A percentile compares a stretch with the other conserved stretches of the same genome.
phyloP scores from a whole-genome alignment of 345 rosid genomes.

The Hypericum perforatum region DNA sequence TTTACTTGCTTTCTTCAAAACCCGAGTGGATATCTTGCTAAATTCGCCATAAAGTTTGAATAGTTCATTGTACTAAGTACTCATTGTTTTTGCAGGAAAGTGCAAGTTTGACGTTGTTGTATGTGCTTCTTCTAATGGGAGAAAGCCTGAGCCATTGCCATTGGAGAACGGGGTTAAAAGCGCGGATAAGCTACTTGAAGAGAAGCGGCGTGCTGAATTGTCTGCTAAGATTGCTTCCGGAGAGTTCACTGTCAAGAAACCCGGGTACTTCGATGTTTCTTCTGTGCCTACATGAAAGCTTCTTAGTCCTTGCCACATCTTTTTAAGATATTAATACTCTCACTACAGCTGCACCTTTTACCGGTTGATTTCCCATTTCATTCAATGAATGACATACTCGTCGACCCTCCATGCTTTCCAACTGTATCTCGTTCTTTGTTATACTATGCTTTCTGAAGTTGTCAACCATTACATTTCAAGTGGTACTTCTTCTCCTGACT shows the following conservation, averaged over 20 bases:
- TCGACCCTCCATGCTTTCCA: not conserved
- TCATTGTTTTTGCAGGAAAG: constrained; percentile 10
- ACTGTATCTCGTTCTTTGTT: not conserved
- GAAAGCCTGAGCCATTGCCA: constrained; percentile 25
- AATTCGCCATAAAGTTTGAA: no score
- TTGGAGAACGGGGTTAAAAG: constrained; percentile 27
- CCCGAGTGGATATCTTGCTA: no score
- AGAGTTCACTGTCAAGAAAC: constrained; percentile 53
- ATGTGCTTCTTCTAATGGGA: constrained; percentile 52
- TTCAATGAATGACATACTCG: no score
- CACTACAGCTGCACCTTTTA: no score
- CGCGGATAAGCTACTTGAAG: constrained; percentile 39
- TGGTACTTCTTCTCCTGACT: constrained; percentile 1
- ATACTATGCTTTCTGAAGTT: not conserved
- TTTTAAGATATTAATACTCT: no score
- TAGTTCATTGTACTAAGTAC: no score
- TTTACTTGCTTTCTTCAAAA: no score
- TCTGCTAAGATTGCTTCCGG: constrained; percentile 80
- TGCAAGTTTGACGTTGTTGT: constrained; percentile 13
- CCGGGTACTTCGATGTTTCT: constrained; percentile 31
- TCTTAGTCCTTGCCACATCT: no score
- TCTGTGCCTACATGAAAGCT: no score
- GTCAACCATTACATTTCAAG: not conserved
- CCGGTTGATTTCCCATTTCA: not conserved
- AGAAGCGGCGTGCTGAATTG: constrained; percentile 65